phyloP scores from a whole-genome alignment of 2,329 filamentous ascomycete genomes.

The Plenodomus lindquistii region DNA sequence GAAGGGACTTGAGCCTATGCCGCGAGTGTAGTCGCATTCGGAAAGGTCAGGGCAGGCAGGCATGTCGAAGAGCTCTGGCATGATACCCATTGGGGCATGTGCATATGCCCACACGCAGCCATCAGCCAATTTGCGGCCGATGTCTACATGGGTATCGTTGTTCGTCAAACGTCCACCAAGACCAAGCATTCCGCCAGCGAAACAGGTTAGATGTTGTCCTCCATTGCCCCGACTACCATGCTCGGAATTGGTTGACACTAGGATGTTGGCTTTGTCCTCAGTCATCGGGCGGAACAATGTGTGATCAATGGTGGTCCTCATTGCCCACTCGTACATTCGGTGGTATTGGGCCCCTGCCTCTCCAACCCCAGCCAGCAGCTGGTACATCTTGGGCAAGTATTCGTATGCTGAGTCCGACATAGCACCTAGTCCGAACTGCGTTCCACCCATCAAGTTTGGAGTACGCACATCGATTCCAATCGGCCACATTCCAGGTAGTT shows the following conservation, averaged over 20 bases:
- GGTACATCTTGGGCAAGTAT: conserved; percentile 52
- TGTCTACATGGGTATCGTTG: conserved; percentile 55
- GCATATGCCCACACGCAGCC: conserved; percentile 66
- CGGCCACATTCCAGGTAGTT: conserved; percentile 54
- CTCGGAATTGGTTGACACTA: conserved; percentile 48
- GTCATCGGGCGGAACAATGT: conserved; percentile 57
- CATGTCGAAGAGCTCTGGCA: conserved; percentile 62
- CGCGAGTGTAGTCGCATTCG: conserved; percentile 28
- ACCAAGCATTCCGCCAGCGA: conserved; percentile 64
- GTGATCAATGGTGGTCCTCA: conserved; percentile 48
- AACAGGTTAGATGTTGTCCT: conserved; percentile 63
- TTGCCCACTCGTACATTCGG: conserved; percentile 60
- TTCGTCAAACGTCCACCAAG: conserved; percentile 61
- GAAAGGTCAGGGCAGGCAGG: conserved; percentile 45
- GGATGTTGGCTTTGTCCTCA: conserved; percentile 50
- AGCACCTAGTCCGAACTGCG: conserved; percentile 35
- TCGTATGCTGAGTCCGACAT: conserved; percentile 44
- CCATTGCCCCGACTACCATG: conserved; percentile 47
- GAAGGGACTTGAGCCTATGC: conserved; percentile 49
- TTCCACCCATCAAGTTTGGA: conserved; percentile 46
- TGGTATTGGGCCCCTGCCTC: conserved; percentile 51
- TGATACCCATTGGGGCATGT: conserved; percentile 59
- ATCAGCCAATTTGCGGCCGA: conserved; percentile 61
- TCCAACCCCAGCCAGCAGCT: conserved; percentile 50
- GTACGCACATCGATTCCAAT: conserved; percentile 46